Base-by-base conservation (phyloP, 305 asterid species). In the Petunia hybrid region DNA sequence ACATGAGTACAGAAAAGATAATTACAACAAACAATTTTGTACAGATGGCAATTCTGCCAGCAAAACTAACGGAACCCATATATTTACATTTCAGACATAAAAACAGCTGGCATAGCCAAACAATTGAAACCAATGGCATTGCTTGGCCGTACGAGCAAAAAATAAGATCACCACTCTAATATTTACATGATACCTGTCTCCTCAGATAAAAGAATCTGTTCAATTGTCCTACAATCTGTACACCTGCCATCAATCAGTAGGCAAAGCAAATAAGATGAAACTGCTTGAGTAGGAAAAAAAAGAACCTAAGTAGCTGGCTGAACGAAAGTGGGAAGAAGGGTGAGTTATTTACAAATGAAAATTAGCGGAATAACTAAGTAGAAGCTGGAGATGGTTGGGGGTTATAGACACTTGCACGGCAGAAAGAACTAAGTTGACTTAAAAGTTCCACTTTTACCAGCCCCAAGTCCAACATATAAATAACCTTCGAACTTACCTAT, bases 211-310 rank as follows among this genome's bases (percentile, higher is more conserved):
- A 70, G 70, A 80, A 80, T 80, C 69, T 57, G 79, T 66, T 39
- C 31, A 67, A 51, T 39, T 35, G 55, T 35, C 77, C 40, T 61
- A 80, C 51, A 3, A 88, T 83, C 68, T 82, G 80, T 82, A 84
- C 84, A 91, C 90, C 93, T 89, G 95, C 80, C 86, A 82, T 67
- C 77, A 67, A 80, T 60, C 10, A 77, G 12, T 14, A 42, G n/a
- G 59, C 69, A 38, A 56, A 76, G 68, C 68, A 68, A 77, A 75
- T 70, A 43, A 22, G 43, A 62, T 63, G 2, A 64, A 79, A 46
- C 41, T 43, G 9, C 77, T 46, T 51, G 48, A 16, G 66, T 76
- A 5, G 22, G n/a, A 55, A 35, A 62, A 66, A 40, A 9, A 36
- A 5, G 6, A 35, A 36, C 31, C 60, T 42, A 68, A 22, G 0